These are phyloP conservation scores for Hygrophila difformis DNA, from an alignment of 257 asterid genomes.

Conservation along the genomic window DNA sequence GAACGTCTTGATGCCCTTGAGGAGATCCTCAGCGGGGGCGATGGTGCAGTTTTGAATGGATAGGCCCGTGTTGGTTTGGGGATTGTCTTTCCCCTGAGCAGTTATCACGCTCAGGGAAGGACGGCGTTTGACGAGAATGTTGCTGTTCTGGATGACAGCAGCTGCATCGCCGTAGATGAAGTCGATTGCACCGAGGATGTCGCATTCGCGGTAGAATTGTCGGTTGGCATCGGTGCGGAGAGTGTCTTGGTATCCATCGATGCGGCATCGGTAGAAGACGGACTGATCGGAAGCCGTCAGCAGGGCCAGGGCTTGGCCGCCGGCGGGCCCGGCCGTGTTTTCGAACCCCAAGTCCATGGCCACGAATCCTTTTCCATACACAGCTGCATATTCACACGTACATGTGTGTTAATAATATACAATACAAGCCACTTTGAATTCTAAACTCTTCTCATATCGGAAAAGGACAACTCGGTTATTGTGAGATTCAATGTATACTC, in stretches of 20 bases:
- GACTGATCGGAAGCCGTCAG: constrained; percentile 12
- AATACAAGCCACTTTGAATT: too few species aligned
- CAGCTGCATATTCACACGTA: constrained; percentile 15
- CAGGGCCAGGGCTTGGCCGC: constrained; percentile 30
- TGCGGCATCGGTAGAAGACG: background rate
- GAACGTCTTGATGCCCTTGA: constrained; percentile 6
- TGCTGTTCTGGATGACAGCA: constrained; percentile 22
- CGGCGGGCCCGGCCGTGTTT: constrained; percentile 26
- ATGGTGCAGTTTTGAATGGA: constrained; percentile 26
- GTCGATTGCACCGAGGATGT: background rate
- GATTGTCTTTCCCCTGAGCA: constrained; percentile 21
- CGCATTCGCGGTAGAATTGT: background rate
- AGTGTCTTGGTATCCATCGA: background rate
- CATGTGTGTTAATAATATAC: too few species aligned
- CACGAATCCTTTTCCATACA: constrained; percentile 26
- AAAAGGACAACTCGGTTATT: too few species aligned
- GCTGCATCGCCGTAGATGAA: constrained; percentile 7
- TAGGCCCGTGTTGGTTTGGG: constrained; percentile 21
- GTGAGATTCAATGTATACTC: too few species aligned
- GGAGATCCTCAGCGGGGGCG: constrained; percentile 17
- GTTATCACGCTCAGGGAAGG: constrained; percentile 12
- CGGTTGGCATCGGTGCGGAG: background rate
- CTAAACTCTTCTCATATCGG: too few species aligned
- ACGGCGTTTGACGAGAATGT: constrained; percentile 4
- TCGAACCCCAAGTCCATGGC: constrained; percentile 30